Conservation (phyloP, 2,329 filamentous ascomycete species). For the Aspergillus sp. region DNA sequence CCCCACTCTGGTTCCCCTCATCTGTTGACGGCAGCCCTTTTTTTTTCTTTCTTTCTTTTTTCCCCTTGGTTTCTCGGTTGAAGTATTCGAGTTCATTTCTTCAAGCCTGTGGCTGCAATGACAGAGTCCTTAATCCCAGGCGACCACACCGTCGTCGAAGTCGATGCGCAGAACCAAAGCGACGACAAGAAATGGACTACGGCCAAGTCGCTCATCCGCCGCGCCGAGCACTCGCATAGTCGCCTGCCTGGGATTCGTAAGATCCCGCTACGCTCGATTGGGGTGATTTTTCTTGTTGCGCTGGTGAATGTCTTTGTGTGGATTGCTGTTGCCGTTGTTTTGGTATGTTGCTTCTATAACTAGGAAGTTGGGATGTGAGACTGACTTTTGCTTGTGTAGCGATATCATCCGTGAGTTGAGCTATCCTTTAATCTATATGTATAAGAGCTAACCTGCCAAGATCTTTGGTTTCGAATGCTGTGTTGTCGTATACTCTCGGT, state of each 20-base stretch:
- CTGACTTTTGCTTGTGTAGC: slow-evolving; percentile 19
- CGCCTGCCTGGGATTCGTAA: slow-evolving; percentile 56
- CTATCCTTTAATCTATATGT: neutral
- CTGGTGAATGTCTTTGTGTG: slow-evolving; percentile 58
- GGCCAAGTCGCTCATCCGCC: slow-evolving; percentile 31
- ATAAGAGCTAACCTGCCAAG: slow-evolving; percentile 28
- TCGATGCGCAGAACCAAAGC: neutral
- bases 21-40: neutral
- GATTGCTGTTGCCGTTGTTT: slow-evolving; percentile 57
- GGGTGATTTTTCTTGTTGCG: slow-evolving; percentile 56
- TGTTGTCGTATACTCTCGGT: slow-evolving; percentile 84
- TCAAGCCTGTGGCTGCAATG: neutral
- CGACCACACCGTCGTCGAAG: neutral
- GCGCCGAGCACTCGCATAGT: slow-evolving; percentile 49
- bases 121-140: neutral
- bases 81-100: neutral
- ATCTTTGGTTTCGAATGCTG: slow-evolving; percentile 72
- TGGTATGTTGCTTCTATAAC: slow-evolving; percentile 42
- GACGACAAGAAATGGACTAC: slow-evolving; percentile 27
- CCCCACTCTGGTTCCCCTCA: neutral
- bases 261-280: slow-evolving; percentile 57
- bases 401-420: slow-evolving; percentile 37
- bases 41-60: no score
- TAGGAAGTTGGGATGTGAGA: neutral
- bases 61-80: neutral